These are phyloP conservation scores for Phytopythium delawarense DNA, from an alignment of 352 stramenopile genomes.

Conservation along the genomic window DNA sequence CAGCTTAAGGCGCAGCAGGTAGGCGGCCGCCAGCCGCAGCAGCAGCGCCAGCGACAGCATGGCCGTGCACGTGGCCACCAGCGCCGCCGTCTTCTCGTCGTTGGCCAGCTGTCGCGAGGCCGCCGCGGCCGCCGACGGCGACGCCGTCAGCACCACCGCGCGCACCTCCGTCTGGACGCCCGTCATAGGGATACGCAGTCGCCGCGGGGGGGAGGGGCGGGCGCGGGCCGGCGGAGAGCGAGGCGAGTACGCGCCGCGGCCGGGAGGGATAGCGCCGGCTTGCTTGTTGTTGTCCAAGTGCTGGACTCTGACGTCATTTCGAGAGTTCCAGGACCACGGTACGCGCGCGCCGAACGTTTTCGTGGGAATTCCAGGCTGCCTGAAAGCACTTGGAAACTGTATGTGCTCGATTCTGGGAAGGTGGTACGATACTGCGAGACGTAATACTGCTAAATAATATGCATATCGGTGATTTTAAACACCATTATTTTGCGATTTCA, in stretches of 20 bases:
- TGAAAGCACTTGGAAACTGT: too few species aligned
- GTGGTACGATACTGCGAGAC: too few species aligned
- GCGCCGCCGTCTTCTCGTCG: constrained; percentile 46
- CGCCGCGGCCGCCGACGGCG: constrained; percentile 6
- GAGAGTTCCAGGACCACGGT: background rate
- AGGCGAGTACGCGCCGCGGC: background rate
- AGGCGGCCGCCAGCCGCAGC: constrained; percentile 33
- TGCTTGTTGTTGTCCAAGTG: background rate
- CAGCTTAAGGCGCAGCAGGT: constrained; percentile 23
- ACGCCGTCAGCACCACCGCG: constrained; percentile 5
- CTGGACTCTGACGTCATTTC: background rate
- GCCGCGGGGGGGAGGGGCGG: background rate
- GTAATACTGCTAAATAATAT: too few species aligned
- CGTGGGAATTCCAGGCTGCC: too few species aligned
- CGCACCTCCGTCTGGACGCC: background rate
- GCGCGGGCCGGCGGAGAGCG: background rate
- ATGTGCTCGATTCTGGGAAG: too few species aligned
- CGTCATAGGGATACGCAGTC: background rate
- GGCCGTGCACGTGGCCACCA: constrained; percentile 52
- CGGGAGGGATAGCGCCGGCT: background rate
- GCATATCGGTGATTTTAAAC: too few species aligned
- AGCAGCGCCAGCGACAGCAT: constrained; percentile 52
- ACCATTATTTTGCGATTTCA: too few species aligned
- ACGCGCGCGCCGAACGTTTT: too few species aligned
- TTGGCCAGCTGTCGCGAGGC: constrained; percentile 10